A percentile compares a stretch with the other conserved stretches of the same genome.
These are phyloP conservation scores for Draba incana DNA, from an alignment of 345 rosid species.

Conservation along the genomic window DNA sequence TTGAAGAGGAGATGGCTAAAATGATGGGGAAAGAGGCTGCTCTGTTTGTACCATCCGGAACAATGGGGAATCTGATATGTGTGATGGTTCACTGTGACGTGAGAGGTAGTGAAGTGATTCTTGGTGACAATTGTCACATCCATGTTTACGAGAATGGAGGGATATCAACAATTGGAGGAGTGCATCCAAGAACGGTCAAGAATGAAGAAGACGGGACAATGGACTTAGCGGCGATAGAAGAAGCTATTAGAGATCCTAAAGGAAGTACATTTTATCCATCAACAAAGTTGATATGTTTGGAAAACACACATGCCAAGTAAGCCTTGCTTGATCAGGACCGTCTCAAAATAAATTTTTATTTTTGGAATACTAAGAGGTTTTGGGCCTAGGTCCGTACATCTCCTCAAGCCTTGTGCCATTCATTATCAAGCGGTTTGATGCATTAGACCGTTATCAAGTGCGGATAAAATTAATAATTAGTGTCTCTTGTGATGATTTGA, in stretches of 20 bases:
- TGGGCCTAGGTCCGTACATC: too few relatives aligned
- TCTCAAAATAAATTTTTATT: too few relatives aligned
- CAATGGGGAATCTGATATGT: conserved; percentile 95
- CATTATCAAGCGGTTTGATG: too few relatives aligned
- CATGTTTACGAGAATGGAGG: conserved; percentile 91
- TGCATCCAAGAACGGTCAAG: conserved; percentile 78
- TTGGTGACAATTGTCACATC: conserved; percentile 79
- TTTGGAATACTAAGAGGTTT: too few relatives aligned
- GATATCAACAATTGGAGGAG: conserved; percentile 83
- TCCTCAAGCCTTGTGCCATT: too few relatives aligned
- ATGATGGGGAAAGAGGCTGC: conserved; percentile 85
- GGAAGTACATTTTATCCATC: conserved; percentile 77
- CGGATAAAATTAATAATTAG: not conserved
- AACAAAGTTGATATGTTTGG: conserved; percentile 88
- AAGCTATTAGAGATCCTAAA: conserved; percentile 75
- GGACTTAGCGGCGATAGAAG: conserved; percentile 73
- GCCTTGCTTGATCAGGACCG: conserved; percentile 4
- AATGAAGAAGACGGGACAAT: conserved; percentile 84
- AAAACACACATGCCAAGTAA: conserved; percentile 92
- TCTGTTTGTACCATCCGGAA: conserved; percentile 88
- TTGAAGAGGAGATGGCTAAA: conserved; percentile 79
- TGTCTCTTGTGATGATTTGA: conserved; percentile 4
- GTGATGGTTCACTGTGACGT: conserved; percentile 85
- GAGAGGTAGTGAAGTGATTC: conserved; percentile 92
- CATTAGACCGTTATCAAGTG: too few relatives aligned